Evolutionary conservation across 352 stramenopile genomes (phyloP).

Genomic region (Phytopythium sindhum): DNA sequence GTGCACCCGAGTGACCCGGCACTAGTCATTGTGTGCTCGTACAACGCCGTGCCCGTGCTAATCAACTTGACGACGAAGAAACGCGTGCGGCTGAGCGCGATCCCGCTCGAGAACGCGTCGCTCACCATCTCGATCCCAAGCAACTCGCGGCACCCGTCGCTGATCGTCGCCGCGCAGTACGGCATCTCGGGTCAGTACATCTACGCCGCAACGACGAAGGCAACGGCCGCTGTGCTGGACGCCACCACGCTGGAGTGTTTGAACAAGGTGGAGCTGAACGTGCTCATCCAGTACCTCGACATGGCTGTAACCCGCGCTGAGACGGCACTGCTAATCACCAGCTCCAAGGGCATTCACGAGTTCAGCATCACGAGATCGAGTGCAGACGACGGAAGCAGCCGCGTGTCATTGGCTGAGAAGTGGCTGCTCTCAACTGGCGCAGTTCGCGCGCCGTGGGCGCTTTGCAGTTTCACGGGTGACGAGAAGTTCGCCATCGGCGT

Average conservation of each 20-base stretch:
- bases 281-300: conserved; percentile 71
- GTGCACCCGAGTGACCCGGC: conserved; percentile 52
- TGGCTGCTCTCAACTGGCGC: conserved; percentile 61
- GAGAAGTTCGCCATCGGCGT: conserved; percentile 70
- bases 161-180: conserved; percentile 52
- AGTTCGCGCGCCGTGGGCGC: conserved; percentile 66
- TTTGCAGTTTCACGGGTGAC: conserved; percentile 66
- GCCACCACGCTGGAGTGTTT: conserved; percentile 44
- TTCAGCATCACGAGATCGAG: conserved; percentile 18
- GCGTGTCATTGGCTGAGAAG: conserved; percentile 34
- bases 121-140: conserved; percentile 42
- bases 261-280: conserved; percentile 38
- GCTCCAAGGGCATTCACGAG: conserved; percentile 77
- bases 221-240: conserved; percentile 56
- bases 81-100: conserved; percentile 22
- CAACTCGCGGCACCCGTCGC: conserved; percentile 52
- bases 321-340: conserved; percentile 54
- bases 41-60: conserved; percentile 51
- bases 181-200: conserved; percentile 48
- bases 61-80: conserved; percentile 42
- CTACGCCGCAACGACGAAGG: conserved; percentile 71
- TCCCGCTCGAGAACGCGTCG: conserved; percentile 49
- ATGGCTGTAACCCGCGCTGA: conserved; percentile 50
- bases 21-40: conserved; percentile 53
- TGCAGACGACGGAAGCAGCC: conserved; percentile 5